These are phyloP conservation scores for Chaetomiaceae sp. DNA, from an alignment of 2,329 filamentous ascomycete species.

Conservation along the genomic window DNA sequence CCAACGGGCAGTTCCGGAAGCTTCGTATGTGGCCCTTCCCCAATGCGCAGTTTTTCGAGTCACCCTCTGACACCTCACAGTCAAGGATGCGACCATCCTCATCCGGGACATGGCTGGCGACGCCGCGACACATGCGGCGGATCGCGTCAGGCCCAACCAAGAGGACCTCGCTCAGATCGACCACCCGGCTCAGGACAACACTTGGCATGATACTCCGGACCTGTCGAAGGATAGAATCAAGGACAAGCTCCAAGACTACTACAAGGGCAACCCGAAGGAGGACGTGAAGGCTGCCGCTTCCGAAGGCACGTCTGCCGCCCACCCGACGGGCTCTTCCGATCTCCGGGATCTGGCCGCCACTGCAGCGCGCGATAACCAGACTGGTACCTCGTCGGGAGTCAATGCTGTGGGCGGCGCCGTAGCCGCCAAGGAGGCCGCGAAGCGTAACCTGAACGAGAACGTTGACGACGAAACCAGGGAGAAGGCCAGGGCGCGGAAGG, in stretches of 20 bases:
- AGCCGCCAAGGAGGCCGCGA: conserved; percentile 40
- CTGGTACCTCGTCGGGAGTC: conserved; percentile 41
- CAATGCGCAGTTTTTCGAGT: background rate
- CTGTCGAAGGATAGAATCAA: conserved; percentile 66
- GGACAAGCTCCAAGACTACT: conserved; percentile 60
- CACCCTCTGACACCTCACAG: conserved; percentile 30
- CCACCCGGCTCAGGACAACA: conserved; percentile 79
- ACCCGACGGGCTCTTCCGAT: conserved; percentile 52
- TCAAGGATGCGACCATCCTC: conserved; percentile 76
- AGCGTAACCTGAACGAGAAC: conserved; percentile 58
- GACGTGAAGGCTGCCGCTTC: conserved; percentile 59
- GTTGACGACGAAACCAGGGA: conserved; percentile 61
- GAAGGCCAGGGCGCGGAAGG: conserved; percentile 37
- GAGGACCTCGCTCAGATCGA: conserved; percentile 76
- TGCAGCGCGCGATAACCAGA: conserved; percentile 45
- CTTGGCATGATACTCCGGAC: conserved; percentile 85
- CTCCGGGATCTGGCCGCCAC: conserved; percentile 47
- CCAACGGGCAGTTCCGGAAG: conserved; percentile 95
- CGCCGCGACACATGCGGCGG: conserved; percentile 74
- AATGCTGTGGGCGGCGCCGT: conserved; percentile 47
- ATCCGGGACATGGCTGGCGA: conserved; percentile 90
- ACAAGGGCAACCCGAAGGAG: conserved; percentile 50
- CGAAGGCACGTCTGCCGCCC: conserved; percentile 53
- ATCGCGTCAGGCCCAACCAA: conserved; percentile 69
- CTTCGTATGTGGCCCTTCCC: conserved; percentile 55